A percentile compares a stretch with the other conserved stretches of the same genome.
Evolutionary conservation across 2,329 filamentous ascomycete species (phyloP).

Genomic region (Paecilomyces sp.): DNA sequence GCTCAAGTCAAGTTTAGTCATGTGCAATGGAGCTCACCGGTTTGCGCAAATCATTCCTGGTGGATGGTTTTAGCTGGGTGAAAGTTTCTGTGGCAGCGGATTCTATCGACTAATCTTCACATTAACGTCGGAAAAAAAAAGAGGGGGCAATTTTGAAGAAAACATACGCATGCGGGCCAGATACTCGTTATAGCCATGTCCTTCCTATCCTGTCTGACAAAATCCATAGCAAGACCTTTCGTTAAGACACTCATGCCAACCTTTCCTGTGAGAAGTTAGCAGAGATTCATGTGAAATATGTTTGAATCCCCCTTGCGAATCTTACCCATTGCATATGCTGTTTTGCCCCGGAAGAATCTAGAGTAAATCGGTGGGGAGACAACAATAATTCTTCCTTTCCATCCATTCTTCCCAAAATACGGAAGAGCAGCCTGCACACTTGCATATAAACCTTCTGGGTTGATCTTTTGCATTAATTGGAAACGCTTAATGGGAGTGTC

Average conservation of each 20-base stretch:
- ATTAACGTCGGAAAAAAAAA: constrained; percentile 1
- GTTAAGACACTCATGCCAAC: constrained; percentile 76
- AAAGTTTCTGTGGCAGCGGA: constrained; percentile 63
- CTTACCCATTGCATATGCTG: constrained; percentile 64
- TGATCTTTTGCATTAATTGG: constrained; percentile 68
- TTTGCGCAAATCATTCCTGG: constrained; percentile 56
- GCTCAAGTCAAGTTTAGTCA: background rate
- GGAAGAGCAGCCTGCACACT: constrained; percentile 63
- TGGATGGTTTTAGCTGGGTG: constrained; percentile 37
- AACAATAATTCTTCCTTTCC: constrained; percentile 62
- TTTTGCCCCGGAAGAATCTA: constrained; percentile 78
- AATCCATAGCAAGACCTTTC: constrained; percentile 78
- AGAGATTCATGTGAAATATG: background rate
- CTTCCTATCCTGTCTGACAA: constrained; percentile 55
- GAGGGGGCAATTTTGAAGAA: background rate
- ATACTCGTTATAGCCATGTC: constrained; percentile 73
- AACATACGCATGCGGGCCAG: constrained; percentile 68
- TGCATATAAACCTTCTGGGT: constrained; percentile 69
- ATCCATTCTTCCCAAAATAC: constrained; percentile 49
- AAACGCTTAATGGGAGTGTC: constrained; percentile 70
- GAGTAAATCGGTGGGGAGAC: constrained; percentile 81
- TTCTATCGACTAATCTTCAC: constrained; percentile 55
- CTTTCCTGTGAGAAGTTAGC: constrained; percentile 45
- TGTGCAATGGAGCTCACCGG: constrained; percentile 33
- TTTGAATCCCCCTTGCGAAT: background rate